Percentiles rank a stretch among this genome's conserved stretches.
phyloP scores from a whole-genome alignment of 768 basidiomycete genomes.

The Lanmaoa pseudosensibilis region DNA sequence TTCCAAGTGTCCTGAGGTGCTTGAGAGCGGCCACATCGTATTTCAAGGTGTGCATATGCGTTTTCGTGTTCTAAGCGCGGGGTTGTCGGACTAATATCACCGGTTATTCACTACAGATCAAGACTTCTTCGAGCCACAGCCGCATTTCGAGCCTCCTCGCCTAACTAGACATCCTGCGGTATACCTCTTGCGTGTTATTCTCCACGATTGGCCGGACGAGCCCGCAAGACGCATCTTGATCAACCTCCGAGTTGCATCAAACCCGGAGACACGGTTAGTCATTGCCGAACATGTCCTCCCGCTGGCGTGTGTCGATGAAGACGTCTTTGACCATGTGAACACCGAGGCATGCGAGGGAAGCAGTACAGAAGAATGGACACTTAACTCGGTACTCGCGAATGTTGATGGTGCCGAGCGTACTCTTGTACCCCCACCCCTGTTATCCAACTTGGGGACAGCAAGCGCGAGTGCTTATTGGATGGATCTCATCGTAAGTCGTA shows the following conservation, averaged over 20 bases:
- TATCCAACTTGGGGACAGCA: slow-evolving; percentile 73
- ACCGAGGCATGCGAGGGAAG: slow-evolving; percentile 6
- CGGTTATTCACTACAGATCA: slow-evolving; percentile 45
- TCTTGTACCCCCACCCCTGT: slow-evolving; percentile 59
- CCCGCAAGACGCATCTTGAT: slow-evolving; percentile 47
- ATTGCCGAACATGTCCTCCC: slow-evolving; percentile 74
- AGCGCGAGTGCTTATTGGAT: slow-evolving; percentile 66
- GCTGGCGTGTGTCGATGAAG: slow-evolving; percentile 61
- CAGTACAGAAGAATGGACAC: slow-evolving; percentile 26
- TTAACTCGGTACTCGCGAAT: slow-evolving; percentile 35
- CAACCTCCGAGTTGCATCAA: slow-evolving; percentile 42
- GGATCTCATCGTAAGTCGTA: slow-evolving; percentile 58
- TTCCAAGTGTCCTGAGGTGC: slow-evolving; percentile 54
- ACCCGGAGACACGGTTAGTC: slow-evolving; percentile 53
- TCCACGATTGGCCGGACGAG: slow-evolving; percentile 79
- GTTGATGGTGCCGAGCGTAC: slow-evolving; percentile 53
- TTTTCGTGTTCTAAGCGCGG: not conserved
- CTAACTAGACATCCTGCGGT: slow-evolving; percentile 49
- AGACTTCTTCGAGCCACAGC: slow-evolving; percentile 74
- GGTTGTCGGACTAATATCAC: not conserved
- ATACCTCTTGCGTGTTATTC: slow-evolving; percentile 67
- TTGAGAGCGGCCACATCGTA: slow-evolving; percentile 50
- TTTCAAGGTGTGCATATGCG: slow-evolving; percentile 45
- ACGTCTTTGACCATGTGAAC: slow-evolving; percentile 6
- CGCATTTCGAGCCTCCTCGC: slow-evolving; percentile 31